Base-by-base conservation (phyloP, 495 filamentous ascomycete species). In the Lepraria neglecta region DNA sequence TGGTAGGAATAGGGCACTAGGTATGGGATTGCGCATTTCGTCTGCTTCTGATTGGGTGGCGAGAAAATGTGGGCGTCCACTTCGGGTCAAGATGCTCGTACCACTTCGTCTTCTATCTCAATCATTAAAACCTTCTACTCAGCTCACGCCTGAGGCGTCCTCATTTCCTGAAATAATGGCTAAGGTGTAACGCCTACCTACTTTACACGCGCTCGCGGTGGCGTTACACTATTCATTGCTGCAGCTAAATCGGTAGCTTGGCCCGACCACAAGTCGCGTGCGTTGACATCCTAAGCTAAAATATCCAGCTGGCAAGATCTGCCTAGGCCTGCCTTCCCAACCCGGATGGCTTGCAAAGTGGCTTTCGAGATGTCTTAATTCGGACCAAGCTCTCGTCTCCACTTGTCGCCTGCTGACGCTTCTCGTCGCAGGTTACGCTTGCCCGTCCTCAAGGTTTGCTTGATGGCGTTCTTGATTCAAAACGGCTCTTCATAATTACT, bases 1-100 rank as follows among this genome's bases (percentile, higher is more conserved):
- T 61, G 59, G 59, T 61, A 61, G 21, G n/a, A 46, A 40, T 61
- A 50, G 59, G 59, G 51, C 59, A 48, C 59, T 56, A 38, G 35
- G 35, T 12, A 61, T 48, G 43, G 51, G 24, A 46, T 35, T 61
- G 51, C 38, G 54, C 51, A 56, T 45, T 35, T 38, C 35, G 35
- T 24, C 27, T 6, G 27, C 38, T 19, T 56, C 19, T 61, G 40
- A 61, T 61, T 61, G 51, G 59, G 17, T 17, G 52, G 59, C 42
- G 33, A 30, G 59, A 15, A 31, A 48, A 40, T 56, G 28, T 38
- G 31, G 15, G 30, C 28, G 28, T 46, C 47, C 58, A 60, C 31
- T 53, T 53, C 31, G 19, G 28, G 51, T 38, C 17, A 53, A 38
- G 31, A 53, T 35, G 51, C n/a, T 54, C 3, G 51, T 21, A 60